Evolutionary conservation across 2,329 filamentous ascomycete genomes (phyloP).

Genomic region (Ustulina deusta): DNA sequence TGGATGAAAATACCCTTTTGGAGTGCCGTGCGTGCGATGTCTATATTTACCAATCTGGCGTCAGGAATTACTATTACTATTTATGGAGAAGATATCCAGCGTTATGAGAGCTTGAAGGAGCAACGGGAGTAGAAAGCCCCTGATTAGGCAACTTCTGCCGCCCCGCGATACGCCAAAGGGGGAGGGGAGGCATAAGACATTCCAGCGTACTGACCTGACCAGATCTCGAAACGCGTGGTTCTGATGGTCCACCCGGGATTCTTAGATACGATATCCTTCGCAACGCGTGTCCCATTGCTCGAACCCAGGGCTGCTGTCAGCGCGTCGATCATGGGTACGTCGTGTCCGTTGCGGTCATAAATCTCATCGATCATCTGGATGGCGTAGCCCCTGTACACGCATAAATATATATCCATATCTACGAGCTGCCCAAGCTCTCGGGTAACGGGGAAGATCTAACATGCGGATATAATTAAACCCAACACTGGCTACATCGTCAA

Average conservation of each 20-base stretch:
- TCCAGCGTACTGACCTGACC: slow-evolving; percentile 40
- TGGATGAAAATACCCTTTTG: slow-evolving; percentile 55
- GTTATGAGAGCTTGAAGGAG: not conserved
- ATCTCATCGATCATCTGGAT: slow-evolving; percentile 68
- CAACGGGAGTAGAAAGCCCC: too few relatives aligned
- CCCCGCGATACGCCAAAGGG: not conserved
- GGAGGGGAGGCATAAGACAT: not conserved
- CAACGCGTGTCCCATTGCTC: slow-evolving; percentile 61
- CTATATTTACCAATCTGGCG: slow-evolving; percentile 5
- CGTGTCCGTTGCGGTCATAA: slow-evolving; percentile 54
- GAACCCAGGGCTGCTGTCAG: slow-evolving; percentile 58
- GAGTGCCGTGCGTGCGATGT: slow-evolving; percentile 52
- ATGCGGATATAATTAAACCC: slow-evolving; percentile 69
- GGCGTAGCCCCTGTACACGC: slow-evolving; percentile 58
- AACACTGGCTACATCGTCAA: slow-evolving; percentile 61
- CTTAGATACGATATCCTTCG: slow-evolving; percentile 59
- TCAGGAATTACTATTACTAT: not conserved
- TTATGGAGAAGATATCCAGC: not conserved
- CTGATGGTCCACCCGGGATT: slow-evolving; percentile 62
- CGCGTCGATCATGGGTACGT: slow-evolving; percentile 55
- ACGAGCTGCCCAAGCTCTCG: not conserved
- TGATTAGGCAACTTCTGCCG: not conserved
- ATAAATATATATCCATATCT: slow-evolving; percentile 25
- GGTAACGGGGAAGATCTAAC: slow-evolving; percentile 36
- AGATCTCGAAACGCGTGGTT: slow-evolving; percentile 61